Percentiles rank a stretch among this genome's conserved stretches.
Conservation (phyloP, 768 basidiomycete species). For the Boletus coccyginus region DNA sequence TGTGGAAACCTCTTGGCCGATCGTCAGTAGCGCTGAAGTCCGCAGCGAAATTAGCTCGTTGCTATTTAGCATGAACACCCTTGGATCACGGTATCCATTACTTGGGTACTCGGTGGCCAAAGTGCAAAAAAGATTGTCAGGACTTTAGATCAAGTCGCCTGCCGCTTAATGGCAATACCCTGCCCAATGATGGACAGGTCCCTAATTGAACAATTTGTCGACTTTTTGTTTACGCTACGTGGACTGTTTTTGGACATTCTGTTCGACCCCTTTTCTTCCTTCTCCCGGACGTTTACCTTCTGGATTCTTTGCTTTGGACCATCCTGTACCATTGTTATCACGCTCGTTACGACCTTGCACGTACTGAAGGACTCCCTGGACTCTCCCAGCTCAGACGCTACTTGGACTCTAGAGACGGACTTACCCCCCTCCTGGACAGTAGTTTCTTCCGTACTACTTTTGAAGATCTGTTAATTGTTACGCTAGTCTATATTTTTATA, state of each 20-base stretch:
- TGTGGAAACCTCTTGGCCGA: slow-evolving; percentile 62
- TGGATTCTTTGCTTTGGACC: slow-evolving; percentile 5
- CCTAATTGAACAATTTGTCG: not conserved
- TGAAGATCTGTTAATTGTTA: slow-evolving; percentile 26
- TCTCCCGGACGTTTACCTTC: slow-evolving; percentile 4
- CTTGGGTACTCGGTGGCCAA: slow-evolving; percentile 36
- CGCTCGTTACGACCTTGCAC: slow-evolving; percentile 26
- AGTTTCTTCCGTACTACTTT: slow-evolving; percentile 7
- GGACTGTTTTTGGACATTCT: slow-evolving; percentile 15
- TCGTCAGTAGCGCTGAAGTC: slow-evolving; percentile 53
- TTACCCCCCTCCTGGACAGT: slow-evolving; percentile 18
- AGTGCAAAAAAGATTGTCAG: slow-evolving; percentile 31
- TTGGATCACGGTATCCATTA: slow-evolving; percentile 60
- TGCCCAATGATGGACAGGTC: not conserved
- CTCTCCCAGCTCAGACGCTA: slow-evolving; percentile 15
- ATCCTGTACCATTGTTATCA: slow-evolving; percentile 13
- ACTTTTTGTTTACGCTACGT: not conserved
- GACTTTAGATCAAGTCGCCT: slow-evolving; percentile 20
- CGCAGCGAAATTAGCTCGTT: slow-evolving; percentile 60
- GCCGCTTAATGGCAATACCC: not conserved
- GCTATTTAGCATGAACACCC: slow-evolving; percentile 61
- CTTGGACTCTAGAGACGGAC: slow-evolving; percentile 30
- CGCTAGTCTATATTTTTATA: slow-evolving; percentile 28
- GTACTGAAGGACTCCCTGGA: slow-evolving; percentile 21
- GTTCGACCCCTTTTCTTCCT: not conserved